A percentile compares a stretch with the other conserved stretches of the same genome.
These are phyloP conservation scores for Umbelopsis vinacea DNA, from an alignment of 192 early-diverging fungal species.

Conservation along the genomic window DNA sequence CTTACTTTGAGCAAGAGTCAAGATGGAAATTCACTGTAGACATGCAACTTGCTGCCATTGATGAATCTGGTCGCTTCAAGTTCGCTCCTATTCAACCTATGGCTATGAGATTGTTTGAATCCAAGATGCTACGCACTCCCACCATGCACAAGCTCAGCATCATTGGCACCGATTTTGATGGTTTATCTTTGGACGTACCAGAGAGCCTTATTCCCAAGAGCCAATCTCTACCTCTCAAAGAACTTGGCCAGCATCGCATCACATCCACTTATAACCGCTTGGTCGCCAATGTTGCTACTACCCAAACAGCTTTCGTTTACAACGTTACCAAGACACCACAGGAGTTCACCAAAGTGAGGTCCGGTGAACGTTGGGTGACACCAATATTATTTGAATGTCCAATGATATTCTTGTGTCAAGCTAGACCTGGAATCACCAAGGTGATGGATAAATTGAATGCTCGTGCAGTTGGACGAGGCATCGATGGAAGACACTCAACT, in stretches of 20 bases:
- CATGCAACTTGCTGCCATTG: conserved; percentile 17
- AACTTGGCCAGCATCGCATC: conserved; percentile 9
- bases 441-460: conserved; percentile 26
- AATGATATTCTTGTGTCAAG: conserved; percentile 22
- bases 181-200: conserved; percentile 1
- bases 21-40: conserved; percentile 36
- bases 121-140: conserved; percentile 25
- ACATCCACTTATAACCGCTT: neutral
- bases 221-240: conserved; percentile 6
- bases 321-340: conserved; percentile 18
- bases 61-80: conserved; percentile 11
- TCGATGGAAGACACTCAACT: conserved; percentile 16
- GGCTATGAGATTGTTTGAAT: conserved; percentile 22
- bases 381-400: conserved; percentile 29
- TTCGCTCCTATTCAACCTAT: conserved; percentile 26
- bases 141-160: conserved; percentile 16
- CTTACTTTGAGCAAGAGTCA: conserved; percentile 35
- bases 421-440: conserved; percentile 5
- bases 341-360: conserved; percentile 14
- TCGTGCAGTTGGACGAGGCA: conserved; percentile 5
- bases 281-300: neutral
- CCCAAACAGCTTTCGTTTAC: conserved; percentile 7
- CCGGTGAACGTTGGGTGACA: conserved; percentile 27
- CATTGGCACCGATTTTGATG: conserved; percentile 16
- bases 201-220: conserved; percentile 1